Base-by-base conservation (phyloP, 2,329 filamentous ascomycete genomes). In the Bipolaris oryzae region DNA sequence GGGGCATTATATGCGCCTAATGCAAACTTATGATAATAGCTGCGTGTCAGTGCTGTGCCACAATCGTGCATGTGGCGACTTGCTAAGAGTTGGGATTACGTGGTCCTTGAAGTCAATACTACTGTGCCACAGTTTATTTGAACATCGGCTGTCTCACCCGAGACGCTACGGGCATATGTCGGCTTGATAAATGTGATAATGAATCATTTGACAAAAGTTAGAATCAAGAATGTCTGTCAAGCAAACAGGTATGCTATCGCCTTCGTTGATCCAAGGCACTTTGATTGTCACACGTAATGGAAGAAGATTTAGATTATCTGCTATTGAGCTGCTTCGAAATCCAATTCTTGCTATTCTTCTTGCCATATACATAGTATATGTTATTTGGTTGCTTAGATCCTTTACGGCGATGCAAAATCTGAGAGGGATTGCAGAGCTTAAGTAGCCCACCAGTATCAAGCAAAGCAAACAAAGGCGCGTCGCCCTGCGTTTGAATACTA, bases 381-480 rank as follows among this genome's bases (percentile, higher is more conserved):
- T 57, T 7, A 7, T 57, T 47, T 0, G 16, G 18, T 16, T 44
- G 16, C 13, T 54, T 44, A 33, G 35, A 54, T 47, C 10, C 1
- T 47, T 49, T 54, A 33, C 15, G 21, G 18, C 21, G 16, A 49
- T 44, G 7, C 7, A 38, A 1, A 5, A 54, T 49, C 13, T 49
- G 23, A 0, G 34, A 57, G 25, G 50, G 31, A 20, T 39, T 3
- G 41, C 18, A 57, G 23, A 50, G 23, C 28, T 15, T 57, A 2
- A 57, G 55, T 46, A 6, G 38, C 11, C 28, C 7, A 41, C 48
- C 20, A 20, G 5, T 48, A 49, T 57, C 38, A 3, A 57, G 49
- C 35, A 57, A 41, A 53, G 54, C n/a, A 3, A 57, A 57, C 3
- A 57, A 47, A 53, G 54, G 54, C 16, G 43, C 49, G 23, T 11